Base-by-base conservation (phyloP, 192 early-diverging fungal genomes). In the Gryganskiella cystojenkinii region DNA sequence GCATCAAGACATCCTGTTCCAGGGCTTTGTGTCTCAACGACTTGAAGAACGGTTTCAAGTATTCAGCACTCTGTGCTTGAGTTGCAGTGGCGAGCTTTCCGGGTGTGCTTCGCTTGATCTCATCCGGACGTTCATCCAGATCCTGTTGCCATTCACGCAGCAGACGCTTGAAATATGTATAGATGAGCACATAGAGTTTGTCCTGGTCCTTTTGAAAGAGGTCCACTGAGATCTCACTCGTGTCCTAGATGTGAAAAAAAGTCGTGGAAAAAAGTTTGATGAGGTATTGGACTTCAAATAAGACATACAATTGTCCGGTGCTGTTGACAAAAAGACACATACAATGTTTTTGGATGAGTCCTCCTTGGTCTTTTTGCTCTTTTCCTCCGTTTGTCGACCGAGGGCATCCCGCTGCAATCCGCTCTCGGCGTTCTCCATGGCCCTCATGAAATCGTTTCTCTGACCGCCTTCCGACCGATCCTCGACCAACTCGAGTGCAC, bases 11-110 rank as follows among this genome's bases (percentile, higher is more conserved):
- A 80, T 99, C 98, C 0, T 91, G 86, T 60, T 92, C 90, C 25
- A 98, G 51, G 8, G 83, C 82, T 54, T 89, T 87, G 40, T 84
- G 86, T 59, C 96, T 94, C 15, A 99, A 82, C 59, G 81, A 86
- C 64, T 92, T 90, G 69, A 98, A 95, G 43, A 98, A 90, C n/a
- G 98, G 98, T 69, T 90, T 89, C 56, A 99, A 68, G 71, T 97
- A 95, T 58, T 98, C 95, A 10, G 86, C 85, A 17, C 92, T 91
- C 78, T 98, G 98, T 17, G 83, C 86, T 67, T 93, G 91, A 19
- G 90, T 95, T 17, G 95, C 95, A 3, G 92, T 87, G 3, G 88
- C 88, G 58, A 91, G 69, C 73, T 96, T 95, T 58, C 96, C 95
- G 55, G 92, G 85, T 17, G 89, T 87, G 52, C 89, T 90, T 51